These are phyloP conservation scores for Nidularia sp. DNA, from an alignment of 768 basidiomycete genomes.

Conservation along the genomic window DNA sequence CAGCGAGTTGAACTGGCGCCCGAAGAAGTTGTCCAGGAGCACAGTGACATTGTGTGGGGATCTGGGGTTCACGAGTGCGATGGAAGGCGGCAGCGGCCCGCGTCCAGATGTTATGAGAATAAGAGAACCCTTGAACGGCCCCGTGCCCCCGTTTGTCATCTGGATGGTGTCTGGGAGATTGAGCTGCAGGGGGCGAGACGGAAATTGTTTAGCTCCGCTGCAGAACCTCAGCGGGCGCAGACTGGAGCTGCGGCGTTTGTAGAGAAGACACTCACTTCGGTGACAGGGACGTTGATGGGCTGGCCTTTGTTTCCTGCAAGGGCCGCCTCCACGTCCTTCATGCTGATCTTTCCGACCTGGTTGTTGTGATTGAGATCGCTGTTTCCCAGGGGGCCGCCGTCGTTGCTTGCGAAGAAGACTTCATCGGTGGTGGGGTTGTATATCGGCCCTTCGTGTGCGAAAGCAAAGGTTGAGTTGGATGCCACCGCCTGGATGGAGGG, in stretches of 20 bases:
- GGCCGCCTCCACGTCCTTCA: conserved; percentile 49
- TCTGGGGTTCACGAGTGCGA: conserved; percentile 61
- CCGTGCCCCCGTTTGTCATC: conserved; percentile 71
- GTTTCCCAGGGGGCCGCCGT: conserved; percentile 60
- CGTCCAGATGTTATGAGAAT: conserved; percentile 66
- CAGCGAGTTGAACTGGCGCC: conserved; percentile 77
- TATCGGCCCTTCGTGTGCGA: conserved; percentile 79
- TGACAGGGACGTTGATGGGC: conserved; percentile 46
- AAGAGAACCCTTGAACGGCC: conserved; percentile 53
- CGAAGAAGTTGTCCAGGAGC: conserved; percentile 74
- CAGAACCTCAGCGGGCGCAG: neutral
- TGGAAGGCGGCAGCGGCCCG: conserved; percentile 54
- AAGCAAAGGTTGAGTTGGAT: conserved; percentile 56
- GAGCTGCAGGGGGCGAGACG: conserved; percentile 34
- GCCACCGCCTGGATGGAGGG: conserved; percentile 60
- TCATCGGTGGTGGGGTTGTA: conserved; percentile 66
- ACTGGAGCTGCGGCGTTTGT: neutral
- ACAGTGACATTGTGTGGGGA: conserved; percentile 65
- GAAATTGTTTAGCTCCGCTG: no score
- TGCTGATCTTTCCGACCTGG: conserved; percentile 55
- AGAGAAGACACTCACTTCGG: conserved; percentile 29
- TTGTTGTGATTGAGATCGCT: conserved; percentile 65
- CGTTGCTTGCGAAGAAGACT: conserved; percentile 70
- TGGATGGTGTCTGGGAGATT: conserved; percentile 54
- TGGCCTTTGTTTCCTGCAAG: conserved; percentile 25